Percentiles rank a stretch among this genome's conserved stretches.
Conservation (phyloP, 495 filamentous ascomycete genomes). For the Talaromyces trachyspermus region DNA sequence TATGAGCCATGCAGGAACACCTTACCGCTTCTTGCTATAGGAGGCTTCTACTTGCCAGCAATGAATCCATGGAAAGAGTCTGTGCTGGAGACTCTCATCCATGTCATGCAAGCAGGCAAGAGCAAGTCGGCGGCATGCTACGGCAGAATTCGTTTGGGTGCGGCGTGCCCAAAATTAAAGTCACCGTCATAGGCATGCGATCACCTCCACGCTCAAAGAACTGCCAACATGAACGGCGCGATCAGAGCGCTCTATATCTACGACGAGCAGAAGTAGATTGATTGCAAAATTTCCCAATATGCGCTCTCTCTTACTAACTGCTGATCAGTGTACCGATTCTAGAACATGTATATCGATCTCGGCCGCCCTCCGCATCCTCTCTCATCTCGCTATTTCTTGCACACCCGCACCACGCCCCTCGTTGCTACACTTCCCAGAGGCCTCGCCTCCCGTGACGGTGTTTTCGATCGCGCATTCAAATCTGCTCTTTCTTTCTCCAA, state of each 20-base stretch:
- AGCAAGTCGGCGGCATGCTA: slow-evolving; percentile 25
- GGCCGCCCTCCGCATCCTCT: slow-evolving; percentile 67
- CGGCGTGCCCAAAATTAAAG: slow-evolving; percentile 10
- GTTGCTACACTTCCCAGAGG: slow-evolving; percentile 73
- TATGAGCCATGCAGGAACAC: no score
- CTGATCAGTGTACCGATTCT: slow-evolving; percentile 49
- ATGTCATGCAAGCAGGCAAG: neutral
- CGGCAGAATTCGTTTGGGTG: slow-evolving; percentile 24
- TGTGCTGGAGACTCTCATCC: no score
- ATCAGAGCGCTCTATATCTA: slow-evolving; percentile 96
- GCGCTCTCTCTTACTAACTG: neutral
- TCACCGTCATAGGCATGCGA: slow-evolving; percentile 13
- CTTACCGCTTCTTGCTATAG: no score
- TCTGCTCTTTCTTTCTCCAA: slow-evolving; percentile 78
- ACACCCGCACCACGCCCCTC: slow-evolving; percentile 76
- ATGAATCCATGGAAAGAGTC: no score
- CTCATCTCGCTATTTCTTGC: slow-evolving; percentile 83
- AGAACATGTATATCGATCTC: slow-evolving; percentile 62
- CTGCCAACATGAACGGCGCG: slow-evolving; percentile 62
- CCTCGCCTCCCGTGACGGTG: slow-evolving; percentile 78
- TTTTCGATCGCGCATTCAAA: slow-evolving; percentile 83
- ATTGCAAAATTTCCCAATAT: neutral
- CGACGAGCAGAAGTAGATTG: slow-evolving; percentile 78
- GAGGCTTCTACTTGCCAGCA: neutral
- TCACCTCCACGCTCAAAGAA: slow-evolving; percentile 3